Conservation (phyloP, 140 eudicot genomes). For the Artemisia princeps region DNA sequence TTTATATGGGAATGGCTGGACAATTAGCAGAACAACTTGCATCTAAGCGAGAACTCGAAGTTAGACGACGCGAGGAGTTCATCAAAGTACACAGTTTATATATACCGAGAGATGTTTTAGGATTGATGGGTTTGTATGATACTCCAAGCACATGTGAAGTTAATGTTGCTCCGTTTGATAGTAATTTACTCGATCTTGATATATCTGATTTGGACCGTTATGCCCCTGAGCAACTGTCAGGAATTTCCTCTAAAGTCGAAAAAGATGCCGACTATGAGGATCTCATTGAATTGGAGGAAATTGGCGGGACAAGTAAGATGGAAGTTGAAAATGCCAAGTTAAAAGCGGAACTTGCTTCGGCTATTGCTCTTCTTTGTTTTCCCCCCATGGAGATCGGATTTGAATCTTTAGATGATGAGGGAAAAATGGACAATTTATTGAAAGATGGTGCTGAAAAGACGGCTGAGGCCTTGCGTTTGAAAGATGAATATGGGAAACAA, state of each 20-base stretch:
- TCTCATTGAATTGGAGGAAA: constrained; percentile 44
- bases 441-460: constrained; percentile 70
- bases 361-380: constrained; percentile 61
- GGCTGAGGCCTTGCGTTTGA: constrained; percentile 65
- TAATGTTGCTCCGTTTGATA: constrained; percentile 69
- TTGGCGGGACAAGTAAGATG: constrained; percentile 70
- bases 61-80: constrained; percentile 70
- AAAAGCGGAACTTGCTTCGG: constrained; percentile 86
- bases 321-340: constrained; percentile 89
- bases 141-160: constrained; percentile 73
- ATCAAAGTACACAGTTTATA: constrained; percentile 50
- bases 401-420: constrained; percentile 53
- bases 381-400: constrained; percentile 43
- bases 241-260: too few relatives aligned
- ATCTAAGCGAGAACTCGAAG: constrained; percentile 63
- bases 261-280: constrained; percentile 31
- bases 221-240: constrained; percentile 48
- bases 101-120: constrained; percentile 71
- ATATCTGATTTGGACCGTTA: constrained; percentile 67
- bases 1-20: constrained; percentile 92
- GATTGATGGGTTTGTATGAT: constrained; percentile 81
- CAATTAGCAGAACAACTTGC: constrained; percentile 85
- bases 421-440: constrained; percentile 43
- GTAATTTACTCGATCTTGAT: constrained; percentile 68
- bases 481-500: constrained; percentile 67